Evolutionary conservation across 1,284 basidiomycete genomes (phyloP).

Genomic region (Agaricales sp.): DNA sequence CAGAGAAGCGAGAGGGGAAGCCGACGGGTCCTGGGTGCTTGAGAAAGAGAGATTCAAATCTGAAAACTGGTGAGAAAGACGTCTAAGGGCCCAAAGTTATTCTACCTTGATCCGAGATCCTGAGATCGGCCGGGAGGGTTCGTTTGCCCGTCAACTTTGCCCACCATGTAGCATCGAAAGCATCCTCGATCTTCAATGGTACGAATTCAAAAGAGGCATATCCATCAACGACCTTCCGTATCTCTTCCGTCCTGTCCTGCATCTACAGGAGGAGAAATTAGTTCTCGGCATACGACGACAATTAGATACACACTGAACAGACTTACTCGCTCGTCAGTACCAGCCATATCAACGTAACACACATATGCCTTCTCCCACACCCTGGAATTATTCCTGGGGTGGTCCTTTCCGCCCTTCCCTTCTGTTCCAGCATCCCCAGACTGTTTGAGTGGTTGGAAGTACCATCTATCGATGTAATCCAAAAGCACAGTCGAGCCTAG

Average conservation of each 20-base stretch:
- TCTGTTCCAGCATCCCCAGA: neutral
- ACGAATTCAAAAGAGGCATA: conserved; percentile 49
- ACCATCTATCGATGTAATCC: conserved; percentile 56
- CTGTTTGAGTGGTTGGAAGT: conserved; percentile 31
- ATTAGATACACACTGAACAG: conserved; percentile 3
- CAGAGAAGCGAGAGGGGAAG: conserved; percentile 39
- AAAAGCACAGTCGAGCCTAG: conserved; percentile 62
- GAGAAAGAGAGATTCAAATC: conserved; percentile 18
- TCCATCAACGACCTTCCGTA: conserved; percentile 31
- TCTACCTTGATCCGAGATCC: conserved; percentile 45
- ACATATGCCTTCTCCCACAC: conserved; percentile 55
- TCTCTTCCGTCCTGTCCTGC: conserved; percentile 42
- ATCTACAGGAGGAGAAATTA: conserved; percentile 26
- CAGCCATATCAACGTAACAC: conserved; percentile 62
- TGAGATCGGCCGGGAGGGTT: conserved; percentile 24
- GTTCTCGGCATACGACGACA: conserved; percentile 7
- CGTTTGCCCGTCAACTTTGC: conserved; percentile 24
- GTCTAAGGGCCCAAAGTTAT: conserved; percentile 9
- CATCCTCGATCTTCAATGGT: conserved; percentile 55
- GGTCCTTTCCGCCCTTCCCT: conserved; percentile 45
- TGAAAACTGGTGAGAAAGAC: conserved; percentile 13
- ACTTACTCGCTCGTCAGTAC: conserved; percentile 51
- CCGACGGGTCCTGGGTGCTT: conserved; percentile 10
- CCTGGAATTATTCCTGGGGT: conserved; percentile 45
- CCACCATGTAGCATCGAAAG: conserved; percentile 68